Evolutionary conservation across 2,329 filamentous ascomycete genomes (phyloP).

Genomic region (Exophiala dermatitidis): DNA sequence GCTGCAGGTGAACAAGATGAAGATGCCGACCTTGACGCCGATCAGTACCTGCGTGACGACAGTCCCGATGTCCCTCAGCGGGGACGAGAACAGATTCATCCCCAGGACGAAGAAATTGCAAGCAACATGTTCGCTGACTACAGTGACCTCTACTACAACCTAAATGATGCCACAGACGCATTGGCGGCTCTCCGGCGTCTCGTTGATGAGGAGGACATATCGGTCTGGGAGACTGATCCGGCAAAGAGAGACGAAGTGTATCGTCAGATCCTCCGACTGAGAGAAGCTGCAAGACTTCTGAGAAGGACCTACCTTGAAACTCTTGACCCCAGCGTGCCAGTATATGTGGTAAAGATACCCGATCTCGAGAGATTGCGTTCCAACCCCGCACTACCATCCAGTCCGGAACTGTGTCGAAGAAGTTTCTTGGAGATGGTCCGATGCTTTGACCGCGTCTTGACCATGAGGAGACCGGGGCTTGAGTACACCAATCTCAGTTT

Average conservation of each 20-base stretch:
- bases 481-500: conserved; percentile 3
- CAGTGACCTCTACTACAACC: background rate
- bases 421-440: background rate
- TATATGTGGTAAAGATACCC: background rate
- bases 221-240: background rate
- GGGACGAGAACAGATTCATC: background rate
- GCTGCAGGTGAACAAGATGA: background rate
- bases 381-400: background rate
- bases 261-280: background rate
- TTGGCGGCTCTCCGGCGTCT: background rate
- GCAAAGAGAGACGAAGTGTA: background rate
- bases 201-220: background rate
- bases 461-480: conserved; percentile 3
- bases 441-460: background rate
- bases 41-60: background rate
- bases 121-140: background rate
- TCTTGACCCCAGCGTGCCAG: background rate
- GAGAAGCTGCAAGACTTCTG: background rate
- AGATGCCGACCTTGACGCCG: background rate
- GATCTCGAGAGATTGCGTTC: background rate
- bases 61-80: background rate
- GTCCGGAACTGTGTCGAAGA: conserved; percentile 1
- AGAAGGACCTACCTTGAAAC: background rate
- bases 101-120: background rate
- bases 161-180: background rate